phyloP scores from a whole-genome alignment of 768 basidiomycete species.

The Chiua virens region DNA sequence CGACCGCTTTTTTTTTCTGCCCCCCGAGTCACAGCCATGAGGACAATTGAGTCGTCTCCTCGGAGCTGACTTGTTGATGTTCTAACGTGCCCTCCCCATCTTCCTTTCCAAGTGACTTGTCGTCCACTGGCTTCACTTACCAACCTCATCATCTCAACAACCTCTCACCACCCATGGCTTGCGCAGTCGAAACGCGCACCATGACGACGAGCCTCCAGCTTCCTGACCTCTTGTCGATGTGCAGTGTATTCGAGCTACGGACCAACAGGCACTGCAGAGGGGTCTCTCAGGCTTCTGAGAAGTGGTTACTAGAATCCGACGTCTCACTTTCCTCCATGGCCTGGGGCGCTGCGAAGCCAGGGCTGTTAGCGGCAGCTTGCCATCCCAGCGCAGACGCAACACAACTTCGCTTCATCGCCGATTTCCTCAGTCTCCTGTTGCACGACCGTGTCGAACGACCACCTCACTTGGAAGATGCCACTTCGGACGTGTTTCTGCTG shows the following conservation, averaged over 20 bases:
- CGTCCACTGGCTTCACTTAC: not conserved
- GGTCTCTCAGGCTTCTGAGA: slow-evolving; percentile 30
- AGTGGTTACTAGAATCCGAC: slow-evolving; percentile 25
- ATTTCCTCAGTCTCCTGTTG: slow-evolving; percentile 47
- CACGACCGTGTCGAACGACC: slow-evolving; percentile 32
- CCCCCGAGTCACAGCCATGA: not conserved
- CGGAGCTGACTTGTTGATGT: slow-evolving; percentile 14
- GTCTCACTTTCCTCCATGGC: slow-evolving; percentile 18
- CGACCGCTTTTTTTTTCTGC: not conserved
- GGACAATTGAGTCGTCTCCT: slow-evolving; percentile 8
- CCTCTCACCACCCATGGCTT: not conserved
- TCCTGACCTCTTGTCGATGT: slow-evolving; percentile 27
- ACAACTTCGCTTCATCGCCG: slow-evolving; percentile 53
- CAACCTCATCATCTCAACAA: not conserved
- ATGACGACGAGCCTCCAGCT: slow-evolving; percentile 30
- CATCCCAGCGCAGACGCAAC: slow-evolving; percentile 57
- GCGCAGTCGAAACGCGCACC: slow-evolving; percentile 3
- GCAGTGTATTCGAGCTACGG: slow-evolving; percentile 26
- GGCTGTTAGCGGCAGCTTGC: slow-evolving; percentile 57
- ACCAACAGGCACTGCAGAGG: slow-evolving; percentile 28
- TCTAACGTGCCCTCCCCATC: not conserved
- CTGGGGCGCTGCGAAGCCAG: slow-evolving; percentile 38
- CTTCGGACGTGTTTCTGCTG: slow-evolving; percentile 12
- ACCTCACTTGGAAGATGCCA: slow-evolving; percentile 9
- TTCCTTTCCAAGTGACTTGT: slow-evolving; percentile 9